Percentiles rank a stretch among this genome's conserved stretches.
These are phyloP conservation scores for Aspergillus persii DNA, from an alignment of 2,329 filamentous ascomycete genomes.

Conservation along the genomic window DNA sequence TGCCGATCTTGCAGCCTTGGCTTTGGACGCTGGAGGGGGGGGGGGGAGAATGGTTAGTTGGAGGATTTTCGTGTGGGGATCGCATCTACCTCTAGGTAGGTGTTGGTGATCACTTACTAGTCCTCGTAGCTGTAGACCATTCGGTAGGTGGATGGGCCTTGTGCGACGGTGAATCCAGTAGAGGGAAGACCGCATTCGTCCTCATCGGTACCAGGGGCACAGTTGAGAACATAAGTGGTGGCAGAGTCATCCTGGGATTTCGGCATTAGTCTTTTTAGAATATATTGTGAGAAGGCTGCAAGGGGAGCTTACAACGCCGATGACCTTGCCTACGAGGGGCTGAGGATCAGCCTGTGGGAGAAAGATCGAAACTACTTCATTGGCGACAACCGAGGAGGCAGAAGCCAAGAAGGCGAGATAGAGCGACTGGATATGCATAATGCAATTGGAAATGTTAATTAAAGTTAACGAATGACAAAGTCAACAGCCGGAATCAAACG, in stretches of 20 bases:
- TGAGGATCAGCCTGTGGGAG: slow-evolving; percentile 7
- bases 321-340: slow-evolving; percentile 10
- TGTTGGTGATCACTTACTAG: slow-evolving; percentile 12
- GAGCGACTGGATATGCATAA: slow-evolving; percentile 17
- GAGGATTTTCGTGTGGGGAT: background rate
- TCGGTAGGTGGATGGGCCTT: slow-evolving; percentile 10
- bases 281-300: background rate
- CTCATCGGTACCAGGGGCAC: slow-evolving; percentile 5
- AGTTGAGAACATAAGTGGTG: slow-evolving; percentile 22
- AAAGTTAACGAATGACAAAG: background rate
- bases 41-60: background rate
- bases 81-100: background rate
- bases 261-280: background rate
- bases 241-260: slow-evolving; percentile 11
- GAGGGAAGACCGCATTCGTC: slow-evolving; percentile 11
- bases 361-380: slow-evolving; percentile 14
- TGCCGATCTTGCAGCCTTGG: slow-evolving; percentile 21
- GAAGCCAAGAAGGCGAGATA: slow-evolving; percentile 26
- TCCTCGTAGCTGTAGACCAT: background rate
- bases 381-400: slow-evolving; percentile 21
- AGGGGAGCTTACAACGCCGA: slow-evolving; percentile 13
- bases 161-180: slow-evolving; percentile 9
- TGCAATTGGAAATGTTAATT: slow-evolving; percentile 2
- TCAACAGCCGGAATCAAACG: background rate
- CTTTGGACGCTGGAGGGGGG: slow-evolving; percentile 2